Percentiles rank a stretch among this genome's conserved stretches.
phyloP scores from a whole-genome alignment of 345 rosid species.

The Eucalyptus cloeziana region DNA sequence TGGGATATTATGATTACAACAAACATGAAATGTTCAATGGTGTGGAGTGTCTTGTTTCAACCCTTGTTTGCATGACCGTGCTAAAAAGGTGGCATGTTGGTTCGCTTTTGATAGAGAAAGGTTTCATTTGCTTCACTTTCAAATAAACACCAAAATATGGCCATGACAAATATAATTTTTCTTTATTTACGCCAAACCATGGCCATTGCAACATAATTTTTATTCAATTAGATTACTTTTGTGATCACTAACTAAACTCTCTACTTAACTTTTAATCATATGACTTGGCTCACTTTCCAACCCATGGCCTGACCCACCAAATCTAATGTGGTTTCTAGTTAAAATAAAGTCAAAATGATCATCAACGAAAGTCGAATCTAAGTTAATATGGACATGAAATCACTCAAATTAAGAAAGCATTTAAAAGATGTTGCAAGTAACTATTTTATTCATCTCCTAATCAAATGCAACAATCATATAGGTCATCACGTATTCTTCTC shows the following conservation, averaged over 20 bases:
- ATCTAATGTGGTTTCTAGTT: background rate
- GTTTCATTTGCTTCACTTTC: background rate
- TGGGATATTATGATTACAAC: slow-evolving; percentile 21
- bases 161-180: background rate
- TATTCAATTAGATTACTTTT: background rate
- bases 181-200: too few relatives aligned
- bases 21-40: background rate
- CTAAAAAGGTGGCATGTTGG: slow-evolving; percentile 36
- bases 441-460: too few relatives aligned
- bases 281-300: background rate
- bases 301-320: background rate
- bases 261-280: background rate
- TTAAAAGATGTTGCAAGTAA: too few relatives aligned
- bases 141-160: background rate
- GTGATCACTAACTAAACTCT: background rate
- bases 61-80: slow-evolving; percentile 39
- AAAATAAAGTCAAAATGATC: background rate
- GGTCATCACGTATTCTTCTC: too few relatives aligned
- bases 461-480: too few relatives aligned
- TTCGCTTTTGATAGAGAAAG: slow-evolving; percentile 5
- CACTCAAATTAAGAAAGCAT: background rate
- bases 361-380: background rate
- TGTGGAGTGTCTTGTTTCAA: slow-evolving; percentile 26
- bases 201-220: background rate
- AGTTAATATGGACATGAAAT: background rate